phyloP scores from a whole-genome alignment of 768 basidiomycete species.

The Tricholoma bakamatsutake region DNA sequence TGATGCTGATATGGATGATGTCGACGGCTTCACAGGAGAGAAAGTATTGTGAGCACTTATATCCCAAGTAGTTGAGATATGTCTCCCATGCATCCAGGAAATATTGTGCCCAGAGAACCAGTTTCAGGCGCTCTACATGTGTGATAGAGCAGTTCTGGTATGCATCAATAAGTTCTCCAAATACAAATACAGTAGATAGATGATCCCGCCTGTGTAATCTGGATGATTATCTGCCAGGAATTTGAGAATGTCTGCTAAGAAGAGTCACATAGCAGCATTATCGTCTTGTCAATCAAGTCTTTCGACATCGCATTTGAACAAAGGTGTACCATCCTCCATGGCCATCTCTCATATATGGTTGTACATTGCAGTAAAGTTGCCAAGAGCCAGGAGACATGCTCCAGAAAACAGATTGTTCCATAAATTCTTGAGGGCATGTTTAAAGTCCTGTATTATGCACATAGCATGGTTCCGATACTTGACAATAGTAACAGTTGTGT shows the following conservation, averaged over 20 bases:
- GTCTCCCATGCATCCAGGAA: conserved; percentile 27
- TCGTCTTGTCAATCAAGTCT: conserved; percentile 41
- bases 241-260: conserved; percentile 27
- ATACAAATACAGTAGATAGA: conserved; percentile 33
- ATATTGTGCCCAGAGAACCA: conserved; percentile 25
- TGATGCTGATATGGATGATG: conserved; percentile 24
- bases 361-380: no score
- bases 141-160: conserved; percentile 27
- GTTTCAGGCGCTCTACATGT: conserved; percentile 20
- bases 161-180: conserved; percentile 28
- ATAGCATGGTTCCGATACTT: conserved; percentile 10
- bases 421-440: conserved; percentile 26
- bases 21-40: conserved; percentile 28
- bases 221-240: conserved; percentile 19
- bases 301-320: conserved; percentile 27
- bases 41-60: conserved; percentile 19
- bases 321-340: conserved; percentile 7
- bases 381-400: conserved; percentile 21
- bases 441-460: conserved; percentile 24
- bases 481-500: conserved; percentile 6
- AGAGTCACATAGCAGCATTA: conserved; percentile 32
- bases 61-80: conserved; percentile 15
- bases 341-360: conserved; percentile 17
- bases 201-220: conserved; percentile 17
- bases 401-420: conserved; percentile 27